Evolutionary conservation across 2,329 filamentous ascomycete species (phyloP), one percentile per base, ranked within the genome.

Genomic region (Ascosphaera apis): DNA sequence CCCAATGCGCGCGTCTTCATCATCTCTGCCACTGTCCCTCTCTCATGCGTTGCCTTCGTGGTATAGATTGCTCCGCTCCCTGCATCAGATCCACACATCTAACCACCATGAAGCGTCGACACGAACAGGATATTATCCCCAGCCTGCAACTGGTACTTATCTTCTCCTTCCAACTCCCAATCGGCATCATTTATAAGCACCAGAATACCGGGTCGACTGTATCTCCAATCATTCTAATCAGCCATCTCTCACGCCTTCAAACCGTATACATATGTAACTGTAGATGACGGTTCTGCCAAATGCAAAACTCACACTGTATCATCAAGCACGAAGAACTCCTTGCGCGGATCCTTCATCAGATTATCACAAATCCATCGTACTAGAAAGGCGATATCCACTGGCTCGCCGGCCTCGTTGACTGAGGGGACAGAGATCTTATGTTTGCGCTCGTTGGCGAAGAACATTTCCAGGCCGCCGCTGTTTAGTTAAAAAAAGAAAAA

Each of bases 131-230:
- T 79, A 51, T 79, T 86, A 60, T 98, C 88, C 39, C 73, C 69
- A 41, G 63, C 57, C 56, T 86, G 73, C 39, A 98, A 59, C 56
- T 83, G 75, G 52, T 95, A 95, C 44, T 72, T 67, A 51, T 88
- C 83, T 57, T 95, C 86, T 13, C 84, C 88, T 57, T 95, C 88
- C 9, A 98, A 69, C 55, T 95, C 88, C 88, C 88, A 98, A 54
- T 98, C 88, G 17, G 83, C 81, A 47, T 98, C 88, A 52, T 98
- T 98, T 55, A 98, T 91, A 39, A 98, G 66, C 18, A 93, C 86
- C 31, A 98, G 69, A 53, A 98, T 92, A 2, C 88, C 88, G 3
- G 88, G 88, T 36, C 88, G 83, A 41, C 86, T 95, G 38, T 17
- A n/a, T 13, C 36, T 36, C 45, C 41, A 44, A 48, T 36, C 51